These are phyloP conservation scores for Colletotrichum navitas DNA, from an alignment of 2,329 filamentous ascomycete species.

Conservation along the genomic window DNA sequence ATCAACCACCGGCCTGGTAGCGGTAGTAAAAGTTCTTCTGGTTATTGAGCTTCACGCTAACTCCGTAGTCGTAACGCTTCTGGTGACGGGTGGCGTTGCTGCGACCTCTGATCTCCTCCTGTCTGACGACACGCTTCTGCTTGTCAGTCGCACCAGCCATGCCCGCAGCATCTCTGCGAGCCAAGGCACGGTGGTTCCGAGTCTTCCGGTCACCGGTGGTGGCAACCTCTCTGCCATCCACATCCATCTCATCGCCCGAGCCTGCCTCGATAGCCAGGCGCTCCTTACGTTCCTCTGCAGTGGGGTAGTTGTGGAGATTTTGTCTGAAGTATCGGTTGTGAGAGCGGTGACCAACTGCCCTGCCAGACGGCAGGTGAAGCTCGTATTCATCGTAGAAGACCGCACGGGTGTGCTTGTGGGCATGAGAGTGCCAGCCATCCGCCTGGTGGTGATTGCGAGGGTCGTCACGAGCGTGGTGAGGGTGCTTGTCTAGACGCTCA, in stretches of 20 bases:
- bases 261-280: conserved; percentile 71
- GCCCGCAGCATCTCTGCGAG: conserved; percentile 78
- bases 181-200: conserved; percentile 65
- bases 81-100: conserved; percentile 73
- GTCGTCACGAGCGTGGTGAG: conserved; percentile 80
- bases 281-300: conserved; percentile 79
- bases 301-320: conserved; percentile 88
- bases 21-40: conserved; percentile 74
- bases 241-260: conserved; percentile 51
- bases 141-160: conserved; percentile 83
- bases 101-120: conserved; percentile 76
- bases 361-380: conserved; percentile 90
- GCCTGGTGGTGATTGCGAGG: conserved; percentile 79
- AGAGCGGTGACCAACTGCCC: conserved; percentile 90
- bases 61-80: conserved; percentile 77
- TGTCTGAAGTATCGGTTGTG: conserved; percentile 91
- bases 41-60: conserved; percentile 80
- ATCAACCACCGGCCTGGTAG: conserved; percentile 59
- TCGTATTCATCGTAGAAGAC: conserved; percentile 95
- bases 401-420: conserved; percentile 79
- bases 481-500: conserved; percentile 77
- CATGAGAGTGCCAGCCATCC: conserved; percentile 86
- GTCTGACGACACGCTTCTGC: conserved; percentile 77
- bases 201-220: conserved; percentile 46
- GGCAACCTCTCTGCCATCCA: conserved; percentile 52